Evolutionary conservation across 352 stramenopile species (phyloP), one percentile per base, ranked within the genome.

Genomic region (Globisporangium polare): DNA sequence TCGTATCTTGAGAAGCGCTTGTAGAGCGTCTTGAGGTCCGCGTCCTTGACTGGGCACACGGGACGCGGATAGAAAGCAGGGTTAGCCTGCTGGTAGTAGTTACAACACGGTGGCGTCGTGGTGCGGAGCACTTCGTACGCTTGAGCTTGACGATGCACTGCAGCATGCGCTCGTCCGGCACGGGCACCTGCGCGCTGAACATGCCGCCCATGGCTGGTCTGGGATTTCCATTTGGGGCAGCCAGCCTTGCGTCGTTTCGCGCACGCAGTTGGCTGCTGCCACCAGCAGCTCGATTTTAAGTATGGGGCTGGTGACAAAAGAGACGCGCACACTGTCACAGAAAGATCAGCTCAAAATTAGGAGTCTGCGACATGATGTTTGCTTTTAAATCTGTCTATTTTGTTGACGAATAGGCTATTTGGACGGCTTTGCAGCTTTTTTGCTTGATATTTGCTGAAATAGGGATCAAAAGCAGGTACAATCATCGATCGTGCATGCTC

Each of bases 121-220:
- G 39, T 50, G 15, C 29, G 24, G 31, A 9, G 8, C 8, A 2
- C 33, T 35, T 2, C 72, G 42, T 58, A 88, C 80, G 52, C 51
- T 89, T 86, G 29, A 90, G 75, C 64, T 82, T 86, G 50, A 67
- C 71, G 62, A 89, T 89, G 63, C 78, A 89, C 35, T 86, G 69
- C 65, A 83, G 69, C 81, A 90, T 90, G 29, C 76, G 76, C 67
- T 88, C 74, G 63, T 88, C 76, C 0, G 78, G 72, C 18, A 77
- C 76, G 15, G 78, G 78, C 55, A 84, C 74, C 53, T 78, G 72
- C 52, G 58, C 71, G 50, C 74, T 84, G n/a, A 82, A 41, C 22
- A 80, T 52, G 10, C 72, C 74, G 29, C 76, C 78, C 78, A 88
- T 88, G 20, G 27, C 51, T 56, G 26, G 26, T 39, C 17, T 12